Conservation (phyloP, 768 basidiomycete species). For the Leccinum barrowsii region DNA sequence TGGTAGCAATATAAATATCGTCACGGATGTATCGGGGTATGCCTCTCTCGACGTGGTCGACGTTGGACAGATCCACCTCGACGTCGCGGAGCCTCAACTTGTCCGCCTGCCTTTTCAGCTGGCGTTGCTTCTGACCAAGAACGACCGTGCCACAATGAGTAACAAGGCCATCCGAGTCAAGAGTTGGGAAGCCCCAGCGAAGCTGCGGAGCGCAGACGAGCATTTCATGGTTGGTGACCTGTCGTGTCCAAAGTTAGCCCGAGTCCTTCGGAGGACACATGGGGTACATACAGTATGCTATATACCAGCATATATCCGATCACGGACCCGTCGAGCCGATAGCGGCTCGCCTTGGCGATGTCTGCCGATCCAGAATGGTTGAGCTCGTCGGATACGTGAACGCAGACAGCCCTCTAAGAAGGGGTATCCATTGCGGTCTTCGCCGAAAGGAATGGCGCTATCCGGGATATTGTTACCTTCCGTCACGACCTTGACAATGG, state of each 20-base stretch:
- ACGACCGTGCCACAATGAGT: conserved; percentile 28
- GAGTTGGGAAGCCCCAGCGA: conserved; percentile 27
- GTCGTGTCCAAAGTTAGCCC: not conserved
- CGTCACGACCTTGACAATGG: conserved; percentile 21
- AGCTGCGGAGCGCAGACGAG: conserved; percentile 34
- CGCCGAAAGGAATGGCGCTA: conserved; percentile 31
- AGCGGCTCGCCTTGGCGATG: conserved; percentile 31
- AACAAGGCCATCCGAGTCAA: conserved; percentile 9
- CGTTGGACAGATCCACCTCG: conserved; percentile 19
- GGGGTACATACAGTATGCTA: conserved; percentile 27
- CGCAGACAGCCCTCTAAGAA: conserved; percentile 23
- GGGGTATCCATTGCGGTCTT: conserved; percentile 28
- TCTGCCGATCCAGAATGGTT: conserved; percentile 17
- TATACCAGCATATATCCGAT: conserved; percentile 32
- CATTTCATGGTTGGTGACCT: conserved; percentile 34
- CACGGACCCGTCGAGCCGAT: conserved; percentile 30
- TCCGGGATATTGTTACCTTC: conserved; percentile 29
- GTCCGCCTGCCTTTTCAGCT: not conserved
- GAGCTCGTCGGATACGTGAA: not conserved
- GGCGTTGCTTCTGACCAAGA: conserved; percentile 26
- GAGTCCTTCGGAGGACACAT: not conserved
- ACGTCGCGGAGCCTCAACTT: not conserved
- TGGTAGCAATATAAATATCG: not conserved
- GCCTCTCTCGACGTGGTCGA: conserved; percentile 25
- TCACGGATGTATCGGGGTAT: conserved; percentile 26